phyloP scores from a whole-genome alignment of 495 filamentous ascomycete species.

The Neurospora sp. region DNA sequence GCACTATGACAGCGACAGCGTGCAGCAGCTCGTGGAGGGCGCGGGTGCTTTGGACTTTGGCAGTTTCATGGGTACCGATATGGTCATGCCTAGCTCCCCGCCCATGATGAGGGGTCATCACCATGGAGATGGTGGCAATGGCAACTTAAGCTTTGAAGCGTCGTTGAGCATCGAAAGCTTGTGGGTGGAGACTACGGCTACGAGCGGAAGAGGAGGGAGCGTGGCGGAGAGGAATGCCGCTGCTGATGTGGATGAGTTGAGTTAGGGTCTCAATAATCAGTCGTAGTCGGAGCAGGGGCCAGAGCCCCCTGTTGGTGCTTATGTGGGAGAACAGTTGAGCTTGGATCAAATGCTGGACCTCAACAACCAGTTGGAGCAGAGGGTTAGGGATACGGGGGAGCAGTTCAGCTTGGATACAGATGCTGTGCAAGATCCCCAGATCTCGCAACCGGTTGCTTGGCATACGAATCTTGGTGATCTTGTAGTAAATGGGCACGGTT shows the following conservation, averaged over 20 bases:
- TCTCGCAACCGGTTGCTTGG: background rate
- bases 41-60: conserved; percentile 28
- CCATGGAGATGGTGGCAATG: background rate
- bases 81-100: conserved; percentile 45
- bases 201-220: background rate
- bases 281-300: background rate
- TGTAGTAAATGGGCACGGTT: background rate
- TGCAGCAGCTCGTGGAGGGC: conserved; percentile 14
- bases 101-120: conserved; percentile 23
- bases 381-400: background rate
- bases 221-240: background rate
- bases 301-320: background rate
- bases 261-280: background rate
- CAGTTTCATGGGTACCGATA: conserved; percentile 39
- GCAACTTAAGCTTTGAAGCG: conserved; percentile 13
- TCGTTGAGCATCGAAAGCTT: conserved; percentile 10
- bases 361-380: background rate
- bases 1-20: conserved; percentile 28
- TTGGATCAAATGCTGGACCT: background rate
- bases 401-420: background rate
- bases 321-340: background rate
- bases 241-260: background rate
- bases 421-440: background rate
- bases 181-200: conserved; percentile 5
- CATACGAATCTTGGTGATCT: background rate